Percentiles rank a stretch among this genome's conserved stretches.
phyloP scores from a whole-genome alignment of 164 flowering plant species.

The Liriodendron chinense region DNA sequence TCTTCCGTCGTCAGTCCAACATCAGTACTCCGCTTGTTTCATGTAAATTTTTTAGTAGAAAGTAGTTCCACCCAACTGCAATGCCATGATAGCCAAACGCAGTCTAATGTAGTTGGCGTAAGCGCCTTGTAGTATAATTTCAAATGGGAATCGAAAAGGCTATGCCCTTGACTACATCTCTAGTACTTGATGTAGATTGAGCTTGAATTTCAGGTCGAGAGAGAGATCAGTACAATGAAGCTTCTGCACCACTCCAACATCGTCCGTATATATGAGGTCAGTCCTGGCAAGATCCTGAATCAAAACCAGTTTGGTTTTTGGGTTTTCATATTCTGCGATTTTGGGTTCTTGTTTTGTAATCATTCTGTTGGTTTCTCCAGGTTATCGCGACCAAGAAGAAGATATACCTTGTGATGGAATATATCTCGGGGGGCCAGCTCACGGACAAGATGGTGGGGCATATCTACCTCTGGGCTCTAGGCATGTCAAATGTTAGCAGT shows the following conservation, averaged over 20 bases:
- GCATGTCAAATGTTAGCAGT: not conserved
- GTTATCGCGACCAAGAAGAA: constrained; percentile 72
- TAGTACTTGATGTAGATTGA: not conserved
- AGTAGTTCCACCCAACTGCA: too few relatives aligned
- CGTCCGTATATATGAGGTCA: constrained; percentile 65
- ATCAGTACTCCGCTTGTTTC: too few relatives aligned
- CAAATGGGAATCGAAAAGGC: too few relatives aligned
- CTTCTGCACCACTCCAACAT: constrained; percentile 76
- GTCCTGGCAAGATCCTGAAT: not conserved
- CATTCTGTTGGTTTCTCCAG: constrained; percentile 23
- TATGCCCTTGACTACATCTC: too few relatives aligned
- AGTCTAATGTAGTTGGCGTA: too few relatives aligned
- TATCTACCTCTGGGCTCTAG: not conserved
- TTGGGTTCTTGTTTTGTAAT: not conserved
- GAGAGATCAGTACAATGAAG: constrained; percentile 79
- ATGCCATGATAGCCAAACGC: too few relatives aligned
- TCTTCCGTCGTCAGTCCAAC: too few relatives aligned
- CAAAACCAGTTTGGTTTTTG: not conserved
- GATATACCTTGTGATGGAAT: constrained; percentile 71
- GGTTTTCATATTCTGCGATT: not conserved
- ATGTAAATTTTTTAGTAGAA: too few relatives aligned
- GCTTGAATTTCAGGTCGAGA: constrained; percentile 44
- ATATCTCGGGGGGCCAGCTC: constrained; percentile 63
- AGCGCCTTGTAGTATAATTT: too few relatives aligned
- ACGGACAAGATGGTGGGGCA: constrained; percentile 61